Evolutionary conservation across 495 filamentous ascomycete genomes (phyloP).

Genomic region (Podospora pseudopauciseta): DNA sequence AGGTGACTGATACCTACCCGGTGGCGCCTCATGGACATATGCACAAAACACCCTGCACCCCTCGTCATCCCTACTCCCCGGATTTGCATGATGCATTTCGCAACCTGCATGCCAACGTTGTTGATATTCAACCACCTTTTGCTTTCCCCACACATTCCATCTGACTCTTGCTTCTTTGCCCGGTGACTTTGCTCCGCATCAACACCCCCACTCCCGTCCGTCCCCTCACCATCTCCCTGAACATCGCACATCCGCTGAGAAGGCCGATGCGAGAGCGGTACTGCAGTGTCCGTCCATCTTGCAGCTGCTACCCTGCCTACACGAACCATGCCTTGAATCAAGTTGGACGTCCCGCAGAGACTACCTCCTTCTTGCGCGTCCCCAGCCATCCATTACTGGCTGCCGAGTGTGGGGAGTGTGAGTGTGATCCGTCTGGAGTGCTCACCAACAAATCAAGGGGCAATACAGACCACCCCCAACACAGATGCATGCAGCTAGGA

Average conservation of each 20-base stretch:
- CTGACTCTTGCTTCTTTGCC: background rate
- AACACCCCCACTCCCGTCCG: background rate
- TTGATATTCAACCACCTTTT: background rate
- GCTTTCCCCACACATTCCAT: too few species aligned
- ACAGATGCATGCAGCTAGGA: background rate
- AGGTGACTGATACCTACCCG: background rate
- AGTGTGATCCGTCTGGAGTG: background rate
- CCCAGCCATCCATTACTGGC: background rate
- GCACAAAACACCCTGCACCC: conserved; percentile 1
- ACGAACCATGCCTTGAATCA: background rate
- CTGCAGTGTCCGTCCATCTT: background rate
- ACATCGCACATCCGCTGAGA: background rate
- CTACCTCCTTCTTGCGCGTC: background rate
- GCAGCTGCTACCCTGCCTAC: background rate
- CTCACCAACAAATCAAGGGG: background rate
- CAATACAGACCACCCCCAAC: background rate
- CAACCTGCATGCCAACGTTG: background rate
- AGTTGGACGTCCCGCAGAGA: background rate
- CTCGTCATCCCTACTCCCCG: background rate
- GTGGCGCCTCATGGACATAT: background rate
- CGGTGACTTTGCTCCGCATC: background rate
- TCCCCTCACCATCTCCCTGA: background rate
- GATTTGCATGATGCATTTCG: conserved; percentile 1
- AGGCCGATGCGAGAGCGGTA: background rate
- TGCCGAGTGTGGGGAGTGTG: background rate